Percentiles rank a stretch among this genome's conserved stretches.
phyloP scores from a whole-genome alignment of 2,329 filamentous ascomycete species.

The Epichloe hybrida region DNA sequence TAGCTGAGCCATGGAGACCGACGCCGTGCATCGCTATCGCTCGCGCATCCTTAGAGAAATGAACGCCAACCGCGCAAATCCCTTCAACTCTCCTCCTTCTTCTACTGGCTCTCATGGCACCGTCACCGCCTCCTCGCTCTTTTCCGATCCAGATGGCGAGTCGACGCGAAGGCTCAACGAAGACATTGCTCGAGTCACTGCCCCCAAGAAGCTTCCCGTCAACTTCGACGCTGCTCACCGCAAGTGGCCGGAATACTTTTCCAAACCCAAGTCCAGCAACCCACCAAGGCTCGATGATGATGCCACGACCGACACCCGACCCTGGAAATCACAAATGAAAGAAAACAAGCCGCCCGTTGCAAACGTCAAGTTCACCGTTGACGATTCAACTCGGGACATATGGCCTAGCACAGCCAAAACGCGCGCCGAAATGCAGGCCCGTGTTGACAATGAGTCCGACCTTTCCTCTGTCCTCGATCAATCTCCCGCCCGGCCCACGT shows the following conservation, averaged over 20 bases:
- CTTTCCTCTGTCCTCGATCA: slow-evolving; percentile 30
- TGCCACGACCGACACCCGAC: slow-evolving; percentile 22
- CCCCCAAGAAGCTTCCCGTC: slow-evolving; percentile 25
- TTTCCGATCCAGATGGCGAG: slow-evolving; percentile 39
- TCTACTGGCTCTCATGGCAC: slow-evolving; percentile 45
- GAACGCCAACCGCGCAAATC: slow-evolving; percentile 38
- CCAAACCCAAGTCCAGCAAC: slow-evolving; percentile 23
- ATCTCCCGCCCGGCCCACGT: slow-evolving; percentile 19
- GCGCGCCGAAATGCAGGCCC: slow-evolving; percentile 38
- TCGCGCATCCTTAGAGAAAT: slow-evolving; percentile 38
- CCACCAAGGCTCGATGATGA: slow-evolving; percentile 14
- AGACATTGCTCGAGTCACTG: slow-evolving; percentile 31
- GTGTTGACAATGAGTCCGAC: slow-evolving; percentile 39
- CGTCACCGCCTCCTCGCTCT: slow-evolving; percentile 39
- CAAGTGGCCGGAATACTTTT: slow-evolving; percentile 39
- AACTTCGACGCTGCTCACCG: slow-evolving; percentile 33
- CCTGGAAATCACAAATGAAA: slow-evolving; percentile 25
- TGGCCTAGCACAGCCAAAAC: slow-evolving; percentile 27
- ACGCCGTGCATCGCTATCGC: slow-evolving; percentile 28
- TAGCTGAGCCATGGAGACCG: slow-evolving; percentile 26
- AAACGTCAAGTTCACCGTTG: slow-evolving; percentile 19
- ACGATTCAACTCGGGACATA: slow-evolving; percentile 29
- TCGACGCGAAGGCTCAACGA: slow-evolving; percentile 38
- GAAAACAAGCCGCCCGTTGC: slow-evolving; percentile 30
- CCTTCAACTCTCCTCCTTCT: slow-evolving; percentile 44